phyloP scores from a whole-genome alignment of 495 filamentous ascomycete genomes.

The Letharia columbiana region DNA sequence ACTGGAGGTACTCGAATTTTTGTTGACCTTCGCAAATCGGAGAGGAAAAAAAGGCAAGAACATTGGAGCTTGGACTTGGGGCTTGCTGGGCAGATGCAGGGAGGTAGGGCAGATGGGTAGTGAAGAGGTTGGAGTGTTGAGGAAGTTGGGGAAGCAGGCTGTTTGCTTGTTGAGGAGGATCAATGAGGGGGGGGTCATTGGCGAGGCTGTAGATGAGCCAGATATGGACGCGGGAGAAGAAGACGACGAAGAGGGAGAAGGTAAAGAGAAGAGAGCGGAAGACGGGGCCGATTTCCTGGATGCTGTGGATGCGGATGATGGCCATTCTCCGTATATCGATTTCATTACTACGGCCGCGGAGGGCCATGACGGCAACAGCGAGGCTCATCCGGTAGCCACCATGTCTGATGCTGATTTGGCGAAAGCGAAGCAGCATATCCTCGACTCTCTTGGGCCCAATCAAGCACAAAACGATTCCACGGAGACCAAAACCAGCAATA shows the following conservation, averaged over 20 bases:
- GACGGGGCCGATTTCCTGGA: constrained; percentile 25
- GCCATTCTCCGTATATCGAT: constrained; percentile 20
- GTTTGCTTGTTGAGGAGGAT: constrained; percentile 29
- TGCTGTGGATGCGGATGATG: constrained; percentile 19
- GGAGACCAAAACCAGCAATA: constrained; percentile 5
- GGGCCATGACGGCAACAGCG: background rate
- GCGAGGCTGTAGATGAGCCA: constrained; percentile 29
- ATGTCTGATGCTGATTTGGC: background rate
- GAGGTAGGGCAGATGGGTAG: constrained; percentile 41
- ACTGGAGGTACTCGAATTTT: constrained; percentile 32
- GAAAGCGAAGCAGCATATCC: constrained; percentile 1
- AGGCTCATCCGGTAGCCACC: background rate
- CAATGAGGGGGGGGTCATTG: constrained; percentile 25
- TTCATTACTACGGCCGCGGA: constrained; percentile 5
- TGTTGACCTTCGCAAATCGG: constrained; percentile 41
- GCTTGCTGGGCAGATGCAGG: constrained; percentile 40
- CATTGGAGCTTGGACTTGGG: constrained; percentile 45
- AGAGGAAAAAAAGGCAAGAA: constrained; percentile 40
- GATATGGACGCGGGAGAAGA: constrained; percentile 25
- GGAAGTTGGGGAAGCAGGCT: constrained; percentile 36
- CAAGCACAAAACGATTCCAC: background rate
- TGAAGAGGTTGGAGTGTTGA: constrained; percentile 45
- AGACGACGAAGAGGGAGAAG: constrained; percentile 21
- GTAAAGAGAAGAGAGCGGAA: constrained; percentile 19
- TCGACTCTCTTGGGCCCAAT: background rate